Percentiles rank a stretch among this genome's conserved stretches.
Evolutionary conservation across 2,329 filamentous ascomycete genomes (phyloP).

Genomic region (Tolypocladium endophyticum): DNA sequence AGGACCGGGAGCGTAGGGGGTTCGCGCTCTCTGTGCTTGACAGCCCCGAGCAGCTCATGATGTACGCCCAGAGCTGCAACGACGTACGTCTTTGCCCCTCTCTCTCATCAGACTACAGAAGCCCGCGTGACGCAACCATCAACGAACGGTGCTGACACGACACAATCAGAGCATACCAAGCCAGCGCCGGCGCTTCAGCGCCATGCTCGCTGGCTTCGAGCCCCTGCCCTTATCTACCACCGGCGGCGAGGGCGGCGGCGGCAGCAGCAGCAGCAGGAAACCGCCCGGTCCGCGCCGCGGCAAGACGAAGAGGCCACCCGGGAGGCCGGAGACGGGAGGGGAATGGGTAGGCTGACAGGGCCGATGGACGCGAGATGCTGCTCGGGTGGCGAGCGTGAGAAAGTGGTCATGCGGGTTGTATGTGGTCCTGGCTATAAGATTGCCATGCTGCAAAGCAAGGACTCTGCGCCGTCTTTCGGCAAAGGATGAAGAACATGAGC

Average conservation of each 20-base stretch:
- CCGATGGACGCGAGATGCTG: background rate
- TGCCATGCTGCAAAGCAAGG: background rate
- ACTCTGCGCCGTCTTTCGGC: background rate
- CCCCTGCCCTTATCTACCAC: slow-evolving; percentile 4
- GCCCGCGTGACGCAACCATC: background rate
- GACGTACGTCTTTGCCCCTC: slow-evolving; percentile 32
- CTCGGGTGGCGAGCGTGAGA: background rate
- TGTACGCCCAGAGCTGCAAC: slow-evolving; percentile 42
- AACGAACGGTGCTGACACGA: background rate
- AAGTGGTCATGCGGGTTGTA: background rate
- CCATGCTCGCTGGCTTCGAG: slow-evolving; percentile 42
- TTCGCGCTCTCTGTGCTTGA: slow-evolving; percentile 45
- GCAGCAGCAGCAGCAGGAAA: background rate
- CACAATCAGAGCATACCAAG: slow-evolving; percentile 39
- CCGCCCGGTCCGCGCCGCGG: background rate
- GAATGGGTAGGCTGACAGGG: background rate
- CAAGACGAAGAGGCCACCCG: background rate
- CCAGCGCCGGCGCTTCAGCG: slow-evolving; percentile 45
- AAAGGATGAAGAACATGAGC: too few species aligned
- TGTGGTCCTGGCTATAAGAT: background rate
- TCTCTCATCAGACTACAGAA: background rate
- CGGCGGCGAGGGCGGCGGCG: background rate
- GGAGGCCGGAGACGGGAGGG: background rate
- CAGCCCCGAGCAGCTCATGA: slow-evolving; percentile 47
- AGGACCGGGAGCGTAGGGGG: slow-evolving; percentile 30